Base-by-base conservation (phyloP, 1,284 basidiomycete genomes). In the Apiotrichum porosum region DNA sequence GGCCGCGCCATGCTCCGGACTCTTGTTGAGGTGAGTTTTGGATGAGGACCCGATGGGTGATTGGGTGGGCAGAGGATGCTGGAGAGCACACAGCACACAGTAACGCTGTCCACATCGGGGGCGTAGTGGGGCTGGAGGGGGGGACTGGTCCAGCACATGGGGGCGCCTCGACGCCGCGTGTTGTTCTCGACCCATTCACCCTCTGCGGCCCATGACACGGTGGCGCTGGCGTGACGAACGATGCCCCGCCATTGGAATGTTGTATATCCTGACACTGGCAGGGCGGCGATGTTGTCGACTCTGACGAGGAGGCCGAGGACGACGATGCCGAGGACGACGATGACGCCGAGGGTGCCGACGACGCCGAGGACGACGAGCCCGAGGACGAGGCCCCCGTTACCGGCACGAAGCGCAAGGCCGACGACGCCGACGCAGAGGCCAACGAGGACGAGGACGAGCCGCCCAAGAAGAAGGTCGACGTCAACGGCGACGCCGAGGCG, bases 401-500 rank as follows among this genome's bases (percentile, higher is more conserved):
- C 10, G 48, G 44, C 8, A 12, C 24, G n/a, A 57, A 60, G 44
- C 52, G 55, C 36, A 60, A 59, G 44, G 55, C 50, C 33, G 43
- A 48, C 9, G 45, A 42, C 17, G 42, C n/a, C 30, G 39, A 41
- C 14, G 37, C n/a, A 21, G 35, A 12, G 3, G 37, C 24, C 10
- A 30, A 31, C 19, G 39, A 40, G 37, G n/a, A 22, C 26, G 50
- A 42, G 34, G 24, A 22, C 14, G 34, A 28, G 34, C 39, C 39
- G 17, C 42, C 47, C 37, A 39, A 49, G 26, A 47, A 47, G 33
- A 37, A 41, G 24, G 6, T 22, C 14, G 41, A 48, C 26, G 21
- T 24, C 24, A 35, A 37, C 13, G 31, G 21, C 41, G 46, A 40
- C 21, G 49, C 28, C 17, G 44, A n/a, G 4, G 49, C 30, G 19